phyloP scores from a whole-genome alignment of 306 rosid genomes.

The Clitoria ternatea region DNA sequence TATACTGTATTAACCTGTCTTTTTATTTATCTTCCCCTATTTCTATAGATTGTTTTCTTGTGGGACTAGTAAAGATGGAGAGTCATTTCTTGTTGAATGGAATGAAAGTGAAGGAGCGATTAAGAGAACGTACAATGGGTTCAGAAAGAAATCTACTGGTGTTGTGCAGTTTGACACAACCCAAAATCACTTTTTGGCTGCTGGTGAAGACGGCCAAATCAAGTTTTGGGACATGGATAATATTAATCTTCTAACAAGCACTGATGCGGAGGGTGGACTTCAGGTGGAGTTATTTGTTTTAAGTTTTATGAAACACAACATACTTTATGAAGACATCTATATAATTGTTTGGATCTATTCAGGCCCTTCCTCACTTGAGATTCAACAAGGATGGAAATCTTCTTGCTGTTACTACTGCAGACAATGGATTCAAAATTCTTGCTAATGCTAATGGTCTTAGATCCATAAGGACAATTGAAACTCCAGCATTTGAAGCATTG shows the following conservation, averaged over 20 bases:
- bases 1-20: background rate
- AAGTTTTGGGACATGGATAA: conserved; percentile 94
- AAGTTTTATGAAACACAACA: conserved; percentile 8
- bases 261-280: conserved; percentile 74
- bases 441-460: conserved; percentile 68
- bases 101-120: conserved; percentile 81
- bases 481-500: conserved; percentile 65
- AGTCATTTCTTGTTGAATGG: conserved; percentile 86
- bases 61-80: conserved; percentile 92
- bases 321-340: background rate
- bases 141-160: conserved; percentile 72
- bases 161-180: conserved; percentile 84
- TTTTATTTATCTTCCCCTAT: background rate
- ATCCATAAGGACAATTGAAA: conserved; percentile 49
- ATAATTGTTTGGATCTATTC: conserved; percentile 35
- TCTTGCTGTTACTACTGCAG: conserved; percentile 72
- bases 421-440: conserved; percentile 76
- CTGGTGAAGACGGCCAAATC: conserved; percentile 80
- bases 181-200: conserved; percentile 81
- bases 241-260: conserved; percentile 39
- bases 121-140: conserved; percentile 68
- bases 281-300: conserved; percentile 43
- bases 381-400: conserved; percentile 88
- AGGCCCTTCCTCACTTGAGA: conserved; percentile 76
- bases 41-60: conserved; percentile 76